Base-by-base conservation (phyloP, 805 yeast species). In the Alloascoidea africana region DNA sequence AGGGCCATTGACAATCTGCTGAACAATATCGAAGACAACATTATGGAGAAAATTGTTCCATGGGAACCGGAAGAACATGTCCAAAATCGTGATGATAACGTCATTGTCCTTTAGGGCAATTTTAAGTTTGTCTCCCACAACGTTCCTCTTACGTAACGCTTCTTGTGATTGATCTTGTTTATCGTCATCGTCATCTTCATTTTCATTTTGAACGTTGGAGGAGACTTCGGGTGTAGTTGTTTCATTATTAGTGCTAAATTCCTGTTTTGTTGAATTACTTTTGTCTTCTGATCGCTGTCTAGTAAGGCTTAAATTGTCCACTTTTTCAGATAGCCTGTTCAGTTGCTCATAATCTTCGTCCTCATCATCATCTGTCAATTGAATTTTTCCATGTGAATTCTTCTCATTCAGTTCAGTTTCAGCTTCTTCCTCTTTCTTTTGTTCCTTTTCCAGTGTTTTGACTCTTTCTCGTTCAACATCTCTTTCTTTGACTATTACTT, bases 21-120 rank as follows among this genome's bases (percentile, higher is more conserved):
- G 99, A 19, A 91, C 79, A 43, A 91, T 73, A 58, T 91, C 99
- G 64, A 89, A 91, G 5, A 91, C 95, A 41, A 91, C 98, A 51
- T 89, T 91, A 57, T 91, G 98, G 64, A 91, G 70, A 52, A 91
- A 91, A 53, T 91, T 91, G 55, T 91, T 91, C 97, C 97, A 91
- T 4, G 97, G 96, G 56, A 77, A 85, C 42, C 68, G 62, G 56
- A 87, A 76, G 51, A 91, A 84, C 67, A 81, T 74, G 17, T 68
- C 58, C 17, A 86, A 59, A n/a, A 87, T 76, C 16, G 73, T 68
- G 15, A 72, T 60, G 19, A 87, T 65, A 41, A 85, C 73, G 27
- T 69, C 67, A 54, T 73, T 75, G 51, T 91, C 96, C 41, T 76
- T 70, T 16, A 91, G 62, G 39, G 83, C 76, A 36, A 85, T 81